These are phyloP conservation scores for Osmanthus fragrans DNA, from an alignment of 257 asterid genomes.

Conservation along the genomic window DNA sequence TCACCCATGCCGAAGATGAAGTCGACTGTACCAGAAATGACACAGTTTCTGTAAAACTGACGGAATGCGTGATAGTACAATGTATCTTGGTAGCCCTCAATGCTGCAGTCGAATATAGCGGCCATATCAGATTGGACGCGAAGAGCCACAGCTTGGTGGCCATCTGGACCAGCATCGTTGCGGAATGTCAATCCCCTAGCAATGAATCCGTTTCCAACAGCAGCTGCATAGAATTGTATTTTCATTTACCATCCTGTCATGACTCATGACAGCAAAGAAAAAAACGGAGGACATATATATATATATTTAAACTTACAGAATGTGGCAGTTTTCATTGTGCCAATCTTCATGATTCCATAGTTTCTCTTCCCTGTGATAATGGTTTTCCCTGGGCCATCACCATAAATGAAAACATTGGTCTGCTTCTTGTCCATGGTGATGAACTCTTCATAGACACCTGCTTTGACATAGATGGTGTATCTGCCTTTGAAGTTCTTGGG, in stretches of 20 bases:
- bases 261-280: background rate
- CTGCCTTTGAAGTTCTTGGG: conserved; percentile 30
- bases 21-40: conserved; percentile 67
- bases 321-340: conserved; percentile 33
- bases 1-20: conserved; percentile 75
- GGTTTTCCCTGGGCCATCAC: conserved; percentile 67
- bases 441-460: conserved; percentile 61
- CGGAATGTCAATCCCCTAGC: conserved; percentile 33
- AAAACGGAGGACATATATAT: too few species aligned
- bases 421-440: conserved; percentile 47
- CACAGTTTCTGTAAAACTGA: conserved; percentile 69
- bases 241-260: background rate
- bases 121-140: conserved; percentile 46
- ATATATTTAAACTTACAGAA: conserved; percentile 19
- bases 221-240: conserved; percentile 13
- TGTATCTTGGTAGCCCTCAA: conserved; percentile 71
- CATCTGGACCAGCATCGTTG: conserved; percentile 59
- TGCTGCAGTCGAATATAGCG: conserved; percentile 66
- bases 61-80: conserved; percentile 56
- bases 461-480: conserved; percentile 58
- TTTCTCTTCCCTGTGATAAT: conserved; percentile 34
- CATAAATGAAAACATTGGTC: conserved; percentile 57
- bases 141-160: conserved; percentile 76
- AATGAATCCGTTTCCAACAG: conserved; percentile 24
- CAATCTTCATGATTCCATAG: background rate